Percentiles rank a stretch among this genome's conserved stretches.
These are phyloP conservation scores for Phialocephala sp. DNA, from an alignment of 2,329 filamentous ascomycete genomes.

Conservation along the genomic window DNA sequence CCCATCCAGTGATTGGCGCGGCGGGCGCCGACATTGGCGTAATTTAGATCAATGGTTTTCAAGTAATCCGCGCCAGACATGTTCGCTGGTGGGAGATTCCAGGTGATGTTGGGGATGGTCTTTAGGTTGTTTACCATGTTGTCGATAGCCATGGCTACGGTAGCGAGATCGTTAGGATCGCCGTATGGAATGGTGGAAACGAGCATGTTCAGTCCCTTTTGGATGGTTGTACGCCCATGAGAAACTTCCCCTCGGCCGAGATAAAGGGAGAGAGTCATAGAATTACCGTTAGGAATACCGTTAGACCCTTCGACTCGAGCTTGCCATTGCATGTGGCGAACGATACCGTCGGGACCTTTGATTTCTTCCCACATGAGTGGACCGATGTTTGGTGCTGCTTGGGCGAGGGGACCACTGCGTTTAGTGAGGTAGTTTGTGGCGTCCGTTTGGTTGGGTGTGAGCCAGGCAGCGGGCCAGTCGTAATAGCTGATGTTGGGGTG, in stretches of 20 bases:
- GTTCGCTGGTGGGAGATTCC: conserved; percentile 56
- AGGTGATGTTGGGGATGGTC: conserved; percentile 58
- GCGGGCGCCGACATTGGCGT: conserved; percentile 37
- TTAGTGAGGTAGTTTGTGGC: conserved; percentile 52
- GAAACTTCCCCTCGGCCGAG: conserved; percentile 67
- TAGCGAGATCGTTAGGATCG: conserved; percentile 63
- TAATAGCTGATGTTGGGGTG: conserved; percentile 62
- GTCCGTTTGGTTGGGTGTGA: conserved; percentile 52
- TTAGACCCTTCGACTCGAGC: conserved; percentile 60
- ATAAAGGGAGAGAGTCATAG: conserved; percentile 58
- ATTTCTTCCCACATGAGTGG: conserved; percentile 67
- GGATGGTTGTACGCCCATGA: conserved; percentile 66
- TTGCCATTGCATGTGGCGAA: conserved; percentile 69
- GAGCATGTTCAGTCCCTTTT: conserved; percentile 59
- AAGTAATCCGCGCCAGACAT: conserved; percentile 62
- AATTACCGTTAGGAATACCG: conserved; percentile 33
- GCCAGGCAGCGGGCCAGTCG: conserved; percentile 68
- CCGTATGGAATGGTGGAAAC: conserved; percentile 60
- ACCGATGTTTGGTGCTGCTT: conserved; percentile 70
- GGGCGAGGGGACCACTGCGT: conserved; percentile 64
- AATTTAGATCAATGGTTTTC: conserved; percentile 46
- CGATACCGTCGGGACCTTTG: conserved; percentile 61
- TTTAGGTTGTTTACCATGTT: conserved; percentile 60
- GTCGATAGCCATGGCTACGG: conserved; percentile 68
- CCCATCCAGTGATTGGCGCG: conserved; percentile 46